Evolutionary conservation across 2,329 filamentous ascomycete species (phyloP).

Genomic region (Cladophialophora bantiana): DNA sequence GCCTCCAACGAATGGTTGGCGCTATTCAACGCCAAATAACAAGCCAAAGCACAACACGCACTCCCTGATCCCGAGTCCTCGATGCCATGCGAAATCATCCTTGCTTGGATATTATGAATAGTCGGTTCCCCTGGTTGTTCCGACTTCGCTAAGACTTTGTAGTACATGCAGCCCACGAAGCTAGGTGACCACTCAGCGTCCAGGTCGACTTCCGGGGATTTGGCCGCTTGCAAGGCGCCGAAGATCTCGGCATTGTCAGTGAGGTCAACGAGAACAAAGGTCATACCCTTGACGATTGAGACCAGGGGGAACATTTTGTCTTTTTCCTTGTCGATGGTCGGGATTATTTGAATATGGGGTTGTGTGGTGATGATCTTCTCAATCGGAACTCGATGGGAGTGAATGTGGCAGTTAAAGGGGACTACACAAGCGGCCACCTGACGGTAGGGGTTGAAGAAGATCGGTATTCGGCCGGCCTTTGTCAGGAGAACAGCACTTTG

Average conservation of each 20-base stretch:
- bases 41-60: conserved; percentile 64
- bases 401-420: conserved; percentile 71
- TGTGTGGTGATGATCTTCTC: conserved; percentile 43
- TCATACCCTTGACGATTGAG: conserved; percentile 76
- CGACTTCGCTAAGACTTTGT: conserved; percentile 39
- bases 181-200: conserved; percentile 44
- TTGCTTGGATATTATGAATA: conserved; percentile 43
- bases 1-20: conserved; percentile 16
- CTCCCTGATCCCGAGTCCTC: conserved; percentile 71
- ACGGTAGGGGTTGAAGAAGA: conserved; percentile 50
- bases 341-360: conserved; percentile 40
- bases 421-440: conserved; percentile 66
- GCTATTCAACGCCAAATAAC: conserved; percentile 58
- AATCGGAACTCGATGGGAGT: conserved; percentile 50
- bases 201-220: conserved; percentile 42
- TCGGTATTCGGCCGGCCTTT: conserved; percentile 55
- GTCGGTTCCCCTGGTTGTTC: conserved; percentile 41
- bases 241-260: conserved; percentile 42
- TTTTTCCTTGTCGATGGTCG: conserved; percentile 41
- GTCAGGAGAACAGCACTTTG: conserved; percentile 41
- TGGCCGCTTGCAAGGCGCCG: conserved; percentile 38
- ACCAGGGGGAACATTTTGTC: conserved; percentile 57
- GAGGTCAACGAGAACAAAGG: conserved; percentile 48
- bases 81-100: conserved; percentile 46
- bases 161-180: conserved; percentile 46